Percentiles rank a stretch among this genome's conserved stretches.
phyloP scores from a whole-genome alignment of 2,329 filamentous ascomycete species.

The Eutypa lata region DNA sequence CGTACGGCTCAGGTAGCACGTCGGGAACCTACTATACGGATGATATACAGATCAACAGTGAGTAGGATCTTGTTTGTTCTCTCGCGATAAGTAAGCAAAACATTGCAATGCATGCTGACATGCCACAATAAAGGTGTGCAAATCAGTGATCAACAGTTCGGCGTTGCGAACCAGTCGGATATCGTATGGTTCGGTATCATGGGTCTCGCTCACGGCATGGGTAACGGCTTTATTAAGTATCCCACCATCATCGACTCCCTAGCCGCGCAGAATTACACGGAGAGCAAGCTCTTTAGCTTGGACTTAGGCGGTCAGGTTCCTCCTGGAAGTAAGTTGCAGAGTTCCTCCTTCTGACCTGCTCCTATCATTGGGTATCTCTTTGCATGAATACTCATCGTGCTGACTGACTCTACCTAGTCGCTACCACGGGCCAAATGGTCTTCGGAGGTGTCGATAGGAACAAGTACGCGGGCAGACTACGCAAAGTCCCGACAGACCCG shows the following conservation, averaged over 20 bases:
- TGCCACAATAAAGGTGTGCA: constrained; percentile 28
- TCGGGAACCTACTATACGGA: constrained; percentile 45
- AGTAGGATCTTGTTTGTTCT: too few relatives aligned
- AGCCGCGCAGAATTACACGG: constrained; percentile 43
- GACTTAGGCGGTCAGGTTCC: constrained; percentile 40
- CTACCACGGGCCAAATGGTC: constrained; percentile 45
- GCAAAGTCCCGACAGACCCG: constrained; percentile 39
- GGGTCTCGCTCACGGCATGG: constrained; percentile 43
- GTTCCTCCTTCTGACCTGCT: neutral
- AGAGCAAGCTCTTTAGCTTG: constrained; percentile 48
- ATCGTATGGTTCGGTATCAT: constrained; percentile 51
- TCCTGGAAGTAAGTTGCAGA: constrained; percentile 20
- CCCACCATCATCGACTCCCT: constrained; percentile 52
- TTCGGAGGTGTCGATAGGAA: constrained; percentile 52
- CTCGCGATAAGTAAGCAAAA: neutral
- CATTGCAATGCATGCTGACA: too few relatives aligned
- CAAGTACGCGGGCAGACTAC: constrained; percentile 47
- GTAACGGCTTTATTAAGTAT: constrained; percentile 43
- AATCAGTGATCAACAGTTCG: constrained; percentile 47
- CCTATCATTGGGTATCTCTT: too few relatives aligned
- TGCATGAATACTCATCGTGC: too few relatives aligned
- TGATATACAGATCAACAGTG: constrained; percentile 42
- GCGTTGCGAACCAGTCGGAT: constrained; percentile 42
- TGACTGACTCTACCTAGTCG: constrained; percentile 20
- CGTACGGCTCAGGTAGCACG: constrained; percentile 37